Evolutionary conservation across 345 rosid species (phyloP).

Genomic region (Eutrema yunnanense): DNA sequence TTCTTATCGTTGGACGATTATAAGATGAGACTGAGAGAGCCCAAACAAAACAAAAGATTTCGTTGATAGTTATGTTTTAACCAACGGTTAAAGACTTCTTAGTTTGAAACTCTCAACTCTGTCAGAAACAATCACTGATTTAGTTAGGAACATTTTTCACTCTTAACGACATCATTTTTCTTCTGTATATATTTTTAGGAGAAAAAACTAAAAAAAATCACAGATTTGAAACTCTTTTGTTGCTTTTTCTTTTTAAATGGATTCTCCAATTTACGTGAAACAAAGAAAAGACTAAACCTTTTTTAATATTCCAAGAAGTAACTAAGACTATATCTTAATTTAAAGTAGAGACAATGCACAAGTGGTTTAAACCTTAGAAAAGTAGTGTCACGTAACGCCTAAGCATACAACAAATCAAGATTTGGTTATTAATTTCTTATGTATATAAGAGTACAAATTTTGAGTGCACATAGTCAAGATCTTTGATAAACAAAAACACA

Average conservation of each 20-base stretch:
- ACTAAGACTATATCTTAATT: background rate
- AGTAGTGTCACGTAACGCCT: background rate
- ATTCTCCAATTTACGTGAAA: background rate
- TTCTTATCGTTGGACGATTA: background rate
- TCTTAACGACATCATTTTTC: background rate
- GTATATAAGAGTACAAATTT: too few relatives aligned
- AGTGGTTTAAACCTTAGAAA: background rate
- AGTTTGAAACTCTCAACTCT: background rate
- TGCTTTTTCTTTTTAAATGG: background rate
- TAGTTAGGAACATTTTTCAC: too few relatives aligned
- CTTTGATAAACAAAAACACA: too few relatives aligned
- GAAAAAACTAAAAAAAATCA: too few relatives aligned
- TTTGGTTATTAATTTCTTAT: too few relatives aligned
- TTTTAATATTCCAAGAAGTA: background rate
- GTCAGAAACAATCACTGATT: too few relatives aligned
- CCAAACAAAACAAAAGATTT: background rate
- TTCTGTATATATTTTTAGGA: too few relatives aligned
- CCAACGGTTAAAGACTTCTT: background rate
- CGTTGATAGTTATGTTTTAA: constrained; percentile 2
- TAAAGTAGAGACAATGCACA: background rate
- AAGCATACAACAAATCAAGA: too few relatives aligned
- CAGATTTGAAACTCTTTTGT: background rate
- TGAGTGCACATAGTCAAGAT: too few relatives aligned
- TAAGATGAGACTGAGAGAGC: background rate
- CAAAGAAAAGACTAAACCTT: background rate